Evolutionary conservation across 345 rosid species (phyloP).

Genomic region (Nephelium lappaceum): DNA sequence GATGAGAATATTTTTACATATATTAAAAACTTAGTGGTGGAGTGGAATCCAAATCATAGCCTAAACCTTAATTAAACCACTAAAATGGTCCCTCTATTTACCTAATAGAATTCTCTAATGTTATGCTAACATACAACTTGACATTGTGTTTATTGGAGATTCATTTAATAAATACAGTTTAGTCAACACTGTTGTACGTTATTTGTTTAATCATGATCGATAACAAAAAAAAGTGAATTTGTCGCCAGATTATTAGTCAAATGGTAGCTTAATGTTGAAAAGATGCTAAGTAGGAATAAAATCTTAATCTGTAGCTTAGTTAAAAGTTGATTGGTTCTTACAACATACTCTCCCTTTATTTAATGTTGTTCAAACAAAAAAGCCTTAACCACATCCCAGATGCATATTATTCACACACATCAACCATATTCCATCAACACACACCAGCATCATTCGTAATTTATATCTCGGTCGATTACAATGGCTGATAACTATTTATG

Average conservation of each 20-base stretch:
- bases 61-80: conserved; percentile 24
- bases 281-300: conserved; percentile 36
- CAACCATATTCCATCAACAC: background rate
- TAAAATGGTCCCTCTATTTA: background rate
- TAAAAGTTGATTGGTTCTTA: conserved; percentile 18
- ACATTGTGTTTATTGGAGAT: background rate
- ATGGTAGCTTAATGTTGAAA: conserved; percentile 34
- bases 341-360: background rate
- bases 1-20: conserved; percentile 25
- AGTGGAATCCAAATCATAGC: conserved; percentile 48
- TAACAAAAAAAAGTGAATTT: background rate
- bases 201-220: background rate
- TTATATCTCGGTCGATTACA: no score
- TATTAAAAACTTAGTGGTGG: conserved; percentile 27
- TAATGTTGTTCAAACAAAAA: conserved; percentile 8
- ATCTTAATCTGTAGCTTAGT: conserved; percentile 17
- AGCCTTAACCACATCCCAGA: no score
- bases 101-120: conserved; percentile 8
- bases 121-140: background rate
- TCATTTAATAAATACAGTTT: no score
- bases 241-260: conserved; percentile 31
- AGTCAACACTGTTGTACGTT: background rate
- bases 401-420: conserved; percentile 19
- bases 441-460: no score
- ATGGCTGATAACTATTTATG: no score